A percentile compares a stretch with the other conserved stretches of the same genome.
These are phyloP conservation scores for Trichoderma koningiopsis DNA, from an alignment of 2,329 filamentous ascomycete species.

Conservation along the genomic window DNA sequence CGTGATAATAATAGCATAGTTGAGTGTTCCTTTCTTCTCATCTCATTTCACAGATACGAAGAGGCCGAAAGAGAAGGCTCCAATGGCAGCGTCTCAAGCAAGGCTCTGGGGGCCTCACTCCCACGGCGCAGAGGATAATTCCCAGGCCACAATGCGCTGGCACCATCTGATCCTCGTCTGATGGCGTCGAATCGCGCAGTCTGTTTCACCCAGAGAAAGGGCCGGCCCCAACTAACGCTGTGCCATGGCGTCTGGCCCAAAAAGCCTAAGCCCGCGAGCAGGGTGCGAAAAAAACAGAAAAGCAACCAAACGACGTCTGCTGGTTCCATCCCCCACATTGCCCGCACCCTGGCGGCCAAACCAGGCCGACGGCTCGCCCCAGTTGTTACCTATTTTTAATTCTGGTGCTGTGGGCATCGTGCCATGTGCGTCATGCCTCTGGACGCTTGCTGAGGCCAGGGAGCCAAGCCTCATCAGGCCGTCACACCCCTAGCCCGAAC, in stretches of 20 bases:
- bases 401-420: constrained; percentile 26
- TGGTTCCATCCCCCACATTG: constrained; percentile 22
- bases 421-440: constrained; percentile 28
- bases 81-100: not conserved
- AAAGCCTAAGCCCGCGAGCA: constrained; percentile 8
- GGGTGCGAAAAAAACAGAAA: not conserved
- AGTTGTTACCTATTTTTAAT: constrained; percentile 27
- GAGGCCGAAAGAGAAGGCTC: not conserved
- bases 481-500: constrained; percentile 22
- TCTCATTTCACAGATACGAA: not conserved
- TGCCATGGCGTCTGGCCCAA: not conserved
- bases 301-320: constrained; percentile 4
- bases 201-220: constrained; percentile 17
- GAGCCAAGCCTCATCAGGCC: constrained; percentile 19
- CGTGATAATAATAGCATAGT: not conserved
- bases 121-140: not conserved
- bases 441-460: constrained; percentile 11
- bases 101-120: not conserved
- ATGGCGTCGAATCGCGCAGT: constrained; percentile 17
- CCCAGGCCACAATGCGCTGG: constrained; percentile 19
- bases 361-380: constrained; percentile 27
- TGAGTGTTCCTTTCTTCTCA: not conserved
- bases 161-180: constrained; percentile 20
- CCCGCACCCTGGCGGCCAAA: constrained; percentile 18
- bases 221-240: not conserved